Base-by-base conservation (phyloP, 2,329 filamentous ascomycete species). In the Chrysoporthe cubensis region DNA sequence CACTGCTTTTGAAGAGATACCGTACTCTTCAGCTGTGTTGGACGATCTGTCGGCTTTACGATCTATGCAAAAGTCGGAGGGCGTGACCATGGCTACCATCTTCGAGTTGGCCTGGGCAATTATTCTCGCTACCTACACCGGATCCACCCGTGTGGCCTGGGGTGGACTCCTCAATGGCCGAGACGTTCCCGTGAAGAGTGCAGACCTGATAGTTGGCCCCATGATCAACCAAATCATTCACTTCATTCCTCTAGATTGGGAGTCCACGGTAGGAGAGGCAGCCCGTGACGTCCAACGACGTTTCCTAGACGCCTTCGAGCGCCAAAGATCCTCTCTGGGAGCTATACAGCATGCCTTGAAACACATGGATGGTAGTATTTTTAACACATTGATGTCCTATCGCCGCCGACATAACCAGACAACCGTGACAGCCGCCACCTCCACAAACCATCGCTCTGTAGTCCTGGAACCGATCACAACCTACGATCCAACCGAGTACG, bases 151-250 rank as follows among this genome's bases (percentile, higher is more conserved):
- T n/a, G 60, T 68, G 21, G 66, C 61, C 26, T 70, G 67, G 43
- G 74, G 72, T 1, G 72, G 73, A 21, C 73, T 74, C 0, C 66
- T 74, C 3, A 62, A 72, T 1, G 74, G 73, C 11, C 73, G 74
- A 61, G 74, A 75, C 63, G 68, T 73, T n/a, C 69, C 70, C 44
- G 54, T 75, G 0, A 58, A 70, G 1, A 73, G 71, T 3, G 68
- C 74, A 11, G 63, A 62, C n/a, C 71, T 74, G 6, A 73, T 75
- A 61, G 66, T 71, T 2, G 74, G 73, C 2, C 74, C 74, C 0
- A 48, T 66, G 57, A 66, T 66, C 2, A 66, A 66, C 44, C 56
- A 62, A 34, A 40, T 52, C 16, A 8, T 52, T n/a, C 50, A 46
- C 40, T 57, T 43, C 57, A 42, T 62, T 16, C 37, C 34, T 13